Percentiles rank a stretch among this genome's conserved stretches.
Conservation (phyloP, 345 rosid species). For the Lumnitzera racemosa region DNA sequence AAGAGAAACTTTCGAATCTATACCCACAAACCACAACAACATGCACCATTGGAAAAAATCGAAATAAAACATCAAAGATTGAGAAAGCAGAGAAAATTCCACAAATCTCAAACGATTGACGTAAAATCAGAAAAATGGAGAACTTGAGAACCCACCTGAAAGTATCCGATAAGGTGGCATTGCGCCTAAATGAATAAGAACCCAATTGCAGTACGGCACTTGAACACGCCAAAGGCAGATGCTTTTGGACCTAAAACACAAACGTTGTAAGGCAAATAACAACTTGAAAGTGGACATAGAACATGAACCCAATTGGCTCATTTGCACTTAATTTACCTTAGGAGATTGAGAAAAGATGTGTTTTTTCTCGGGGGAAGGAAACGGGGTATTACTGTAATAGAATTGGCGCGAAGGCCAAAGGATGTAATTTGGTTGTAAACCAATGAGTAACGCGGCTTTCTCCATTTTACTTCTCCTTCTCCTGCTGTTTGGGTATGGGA, state of each 20-base stretch:
- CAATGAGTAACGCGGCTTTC: constrained; percentile 27
- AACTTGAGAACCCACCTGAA: constrained; percentile 21
- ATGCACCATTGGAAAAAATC: no score
- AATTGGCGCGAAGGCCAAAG: constrained; percentile 31
- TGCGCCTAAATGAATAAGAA: constrained; percentile 27
- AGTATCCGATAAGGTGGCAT: constrained; percentile 32
- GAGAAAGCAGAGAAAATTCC: background rate
- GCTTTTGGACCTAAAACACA: constrained; percentile 25
- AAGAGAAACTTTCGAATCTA: no score
- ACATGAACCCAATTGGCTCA: background rate
- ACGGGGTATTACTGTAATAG: constrained; percentile 8
- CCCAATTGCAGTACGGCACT: constrained; percentile 15
- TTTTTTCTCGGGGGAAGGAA: constrained; percentile 11
- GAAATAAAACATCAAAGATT: background rate
- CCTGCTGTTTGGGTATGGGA: background rate
- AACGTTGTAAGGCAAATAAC: background rate
- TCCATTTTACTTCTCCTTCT: constrained; percentile 36
- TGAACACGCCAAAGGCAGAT: constrained; percentile 17
- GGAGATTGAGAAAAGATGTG: constrained; percentile 18
- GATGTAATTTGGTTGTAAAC: constrained; percentile 30
- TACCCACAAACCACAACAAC: no score
- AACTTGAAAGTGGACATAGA: background rate
- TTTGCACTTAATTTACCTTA: constrained; percentile 25
- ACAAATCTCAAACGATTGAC: background rate
- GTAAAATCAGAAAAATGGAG: background rate